These are phyloP conservation scores for Filobasidium uniguttulatum DNA, from an alignment of 1,284 basidiomycete genomes.

Conservation along the genomic window DNA sequence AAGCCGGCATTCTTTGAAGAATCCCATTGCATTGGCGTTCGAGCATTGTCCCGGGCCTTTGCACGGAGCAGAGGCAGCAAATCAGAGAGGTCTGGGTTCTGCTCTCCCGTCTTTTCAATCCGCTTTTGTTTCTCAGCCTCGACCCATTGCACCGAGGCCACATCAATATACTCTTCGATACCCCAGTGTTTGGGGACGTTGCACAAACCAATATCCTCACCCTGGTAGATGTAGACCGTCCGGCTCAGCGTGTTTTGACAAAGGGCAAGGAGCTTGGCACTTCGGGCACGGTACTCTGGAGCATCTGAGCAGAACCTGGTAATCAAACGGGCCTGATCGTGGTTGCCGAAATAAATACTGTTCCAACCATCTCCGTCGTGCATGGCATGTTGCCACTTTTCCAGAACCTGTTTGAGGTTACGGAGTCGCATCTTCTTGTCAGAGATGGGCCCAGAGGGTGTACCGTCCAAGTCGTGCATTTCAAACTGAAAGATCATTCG, in stretches of 20 bases:
- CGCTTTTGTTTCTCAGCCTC: conserved; percentile 28
- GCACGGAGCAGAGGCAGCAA: conserved; percentile 46
- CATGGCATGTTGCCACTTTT: conserved; percentile 49
- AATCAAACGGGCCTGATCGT: conserved; percentile 44
- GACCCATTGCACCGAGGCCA: conserved; percentile 16
- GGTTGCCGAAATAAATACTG: conserved; percentile 43
- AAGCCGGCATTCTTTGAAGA: conserved; percentile 48
- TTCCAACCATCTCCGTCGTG: conserved; percentile 49
- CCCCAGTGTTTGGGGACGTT: conserved; percentile 29
- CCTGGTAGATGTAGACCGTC: conserved; percentile 8
- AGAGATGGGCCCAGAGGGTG: conserved; percentile 34
- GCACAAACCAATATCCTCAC: conserved; percentile 29
- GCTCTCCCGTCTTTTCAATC: conserved; percentile 30
- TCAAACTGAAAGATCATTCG: conserved; percentile 40
- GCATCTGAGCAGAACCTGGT: conserved; percentile 54
- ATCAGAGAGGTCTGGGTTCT: conserved; percentile 47
- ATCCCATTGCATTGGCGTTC: conserved; percentile 45
- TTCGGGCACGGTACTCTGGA: conserved; percentile 43
- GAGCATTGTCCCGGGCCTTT: conserved; percentile 56
- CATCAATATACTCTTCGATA: conserved; percentile 28
- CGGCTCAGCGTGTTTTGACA: conserved; percentile 45
- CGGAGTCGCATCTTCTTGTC: conserved; percentile 44
- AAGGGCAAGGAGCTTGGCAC: conserved; percentile 53
- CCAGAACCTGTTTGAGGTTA: conserved; percentile 48
- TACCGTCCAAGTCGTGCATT: conserved; percentile 44